Percentiles rank a stretch among this genome's conserved stretches.
phyloP scores from a whole-genome alignment of 1,284 basidiomycete species.

The Peniophora sp. region DNA sequence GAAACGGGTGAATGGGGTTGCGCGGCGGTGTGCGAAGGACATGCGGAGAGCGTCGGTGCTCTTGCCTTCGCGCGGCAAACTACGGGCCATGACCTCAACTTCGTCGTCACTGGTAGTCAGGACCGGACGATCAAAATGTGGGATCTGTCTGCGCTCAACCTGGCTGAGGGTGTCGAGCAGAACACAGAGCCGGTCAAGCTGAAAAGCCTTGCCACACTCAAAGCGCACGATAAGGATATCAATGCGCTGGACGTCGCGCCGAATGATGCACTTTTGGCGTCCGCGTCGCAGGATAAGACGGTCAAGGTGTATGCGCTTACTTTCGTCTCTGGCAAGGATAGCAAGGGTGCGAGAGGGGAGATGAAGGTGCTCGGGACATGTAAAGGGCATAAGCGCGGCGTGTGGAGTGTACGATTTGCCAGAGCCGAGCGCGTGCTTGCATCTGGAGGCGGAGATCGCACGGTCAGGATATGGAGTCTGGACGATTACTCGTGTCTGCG shows the following conservation, averaged over 20 bases:
- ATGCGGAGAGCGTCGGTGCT: constrained; percentile 91
- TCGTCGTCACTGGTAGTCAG: constrained; percentile 92
- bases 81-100: constrained; percentile 28
- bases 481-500: constrained; percentile 89
- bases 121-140: constrained; percentile 99
- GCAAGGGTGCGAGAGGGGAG: constrained; percentile 42
- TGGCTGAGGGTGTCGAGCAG: constrained; percentile 11
- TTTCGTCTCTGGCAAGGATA: constrained; percentile 37
- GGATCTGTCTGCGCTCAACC: constrained; percentile 65
- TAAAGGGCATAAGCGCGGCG: constrained; percentile 93
- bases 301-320: constrained; percentile 86
- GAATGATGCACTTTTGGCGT: constrained; percentile 83
- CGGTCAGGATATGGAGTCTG: constrained; percentile 88
- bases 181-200: constrained; percentile 37
- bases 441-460: constrained; percentile 92
- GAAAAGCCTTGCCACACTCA: constrained; percentile 81
- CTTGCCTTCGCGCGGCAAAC: constrained; percentile 65
- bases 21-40: constrained; percentile 85
- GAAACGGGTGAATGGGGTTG: constrained; percentile 63
- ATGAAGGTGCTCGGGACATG: constrained; percentile 81
- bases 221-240: constrained; percentile 98
- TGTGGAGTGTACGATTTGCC: constrained; percentile 92
- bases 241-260: constrained; percentile 93
- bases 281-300: constrained; percentile 94
- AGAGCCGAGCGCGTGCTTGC: constrained; percentile 79